These are phyloP conservation scores for Coprinopsis marcescibilis DNA, from an alignment of 768 basidiomycete species.

Conservation along the genomic window DNA sequence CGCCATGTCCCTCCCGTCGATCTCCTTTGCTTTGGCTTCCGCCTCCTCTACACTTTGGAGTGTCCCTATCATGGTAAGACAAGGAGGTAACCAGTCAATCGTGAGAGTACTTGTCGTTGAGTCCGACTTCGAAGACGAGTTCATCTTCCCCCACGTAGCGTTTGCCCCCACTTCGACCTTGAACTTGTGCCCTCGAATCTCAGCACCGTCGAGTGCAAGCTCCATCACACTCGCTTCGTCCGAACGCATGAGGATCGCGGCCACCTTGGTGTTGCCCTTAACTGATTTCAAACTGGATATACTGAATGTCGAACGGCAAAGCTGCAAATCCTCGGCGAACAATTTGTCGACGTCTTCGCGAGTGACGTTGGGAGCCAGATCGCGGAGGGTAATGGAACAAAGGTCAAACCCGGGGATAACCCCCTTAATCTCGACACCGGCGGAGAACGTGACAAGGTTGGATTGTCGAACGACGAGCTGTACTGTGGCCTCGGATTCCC, in stretches of 20 bases:
- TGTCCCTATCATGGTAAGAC: slow-evolving; percentile 37
- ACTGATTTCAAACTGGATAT: slow-evolving; percentile 15
- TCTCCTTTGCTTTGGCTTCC: slow-evolving; percentile 24
- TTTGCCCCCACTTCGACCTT: slow-evolving; percentile 37
- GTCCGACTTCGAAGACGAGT: slow-evolving; percentile 13
- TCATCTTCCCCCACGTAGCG: slow-evolving; percentile 38
- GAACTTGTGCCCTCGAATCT: slow-evolving; percentile 39
- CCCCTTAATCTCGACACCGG: slow-evolving; percentile 12
- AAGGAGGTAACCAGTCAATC: slow-evolving; percentile 48
- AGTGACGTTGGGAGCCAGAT: slow-evolving; percentile 11
- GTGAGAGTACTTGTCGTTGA: slow-evolving; percentile 34
- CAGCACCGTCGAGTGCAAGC: slow-evolving; percentile 39
- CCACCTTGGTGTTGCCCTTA: slow-evolving; percentile 27
- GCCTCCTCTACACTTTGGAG: slow-evolving; percentile 32
- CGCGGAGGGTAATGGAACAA: slow-evolving; percentile 12
- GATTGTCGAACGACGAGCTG: slow-evolving; percentile 11
- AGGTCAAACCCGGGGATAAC: slow-evolving; percentile 14
- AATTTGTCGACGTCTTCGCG: slow-evolving; percentile 12
- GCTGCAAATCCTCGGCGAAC: slow-evolving; percentile 10
- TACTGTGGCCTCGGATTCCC: slow-evolving; percentile 6
- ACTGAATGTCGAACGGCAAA: slow-evolving; percentile 6
- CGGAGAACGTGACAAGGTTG: slow-evolving; percentile 18
- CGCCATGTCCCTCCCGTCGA: slow-evolving; percentile 29
- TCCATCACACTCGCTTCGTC: slow-evolving; percentile 37
- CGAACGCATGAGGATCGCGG: slow-evolving; percentile 37